Evolutionary conservation across 768 basidiomycete species (phyloP).

Genomic region (Piloderma croceum): DNA sequence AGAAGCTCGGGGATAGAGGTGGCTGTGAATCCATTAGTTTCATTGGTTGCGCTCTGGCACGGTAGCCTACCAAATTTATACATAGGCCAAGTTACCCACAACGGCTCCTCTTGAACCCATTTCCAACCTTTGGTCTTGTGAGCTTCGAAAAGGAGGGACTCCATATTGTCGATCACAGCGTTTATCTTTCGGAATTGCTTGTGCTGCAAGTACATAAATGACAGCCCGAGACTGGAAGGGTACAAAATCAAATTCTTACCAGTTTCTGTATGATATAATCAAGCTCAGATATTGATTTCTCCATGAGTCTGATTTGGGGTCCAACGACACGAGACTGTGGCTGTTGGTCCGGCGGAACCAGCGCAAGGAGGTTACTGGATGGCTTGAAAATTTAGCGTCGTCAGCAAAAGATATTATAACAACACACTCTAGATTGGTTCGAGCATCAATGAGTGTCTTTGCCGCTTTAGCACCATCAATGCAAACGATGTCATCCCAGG

Average conservation of each 20-base stretch:
- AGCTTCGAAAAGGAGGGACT: slow-evolving; percentile 61
- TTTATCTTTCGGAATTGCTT: slow-evolving; percentile 70
- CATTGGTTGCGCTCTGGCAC: background rate
- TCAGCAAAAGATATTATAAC: background rate
- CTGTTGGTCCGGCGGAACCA: slow-evolving; percentile 43
- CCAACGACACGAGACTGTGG: slow-evolving; percentile 57
- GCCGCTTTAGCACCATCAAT: slow-evolving; percentile 76
- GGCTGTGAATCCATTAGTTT: slow-evolving; percentile 32
- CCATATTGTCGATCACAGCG: slow-evolving; percentile 56
- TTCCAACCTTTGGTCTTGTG: slow-evolving; percentile 64
- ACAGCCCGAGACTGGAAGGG: background rate
- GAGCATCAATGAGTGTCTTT: slow-evolving; percentile 63
- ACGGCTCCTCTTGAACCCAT: slow-evolving; percentile 65
- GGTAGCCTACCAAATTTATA: slow-evolving; percentile 62
- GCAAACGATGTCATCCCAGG: slow-evolving; percentile 82
- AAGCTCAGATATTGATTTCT: slow-evolving; percentile 53
- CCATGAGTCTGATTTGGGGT: slow-evolving; percentile 65
- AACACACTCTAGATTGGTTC: slow-evolving; percentile 82
- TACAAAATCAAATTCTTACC: slow-evolving; percentile 40
- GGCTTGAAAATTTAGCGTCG: background rate
- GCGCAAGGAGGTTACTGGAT: slow-evolving; percentile 57
- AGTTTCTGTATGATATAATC: slow-evolving; percentile 57
- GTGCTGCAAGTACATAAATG: slow-evolving; percentile 36
- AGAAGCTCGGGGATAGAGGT: slow-evolving; percentile 51
- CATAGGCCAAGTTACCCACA: slow-evolving; percentile 81